Evolutionary conservation across 768 basidiomycete genomes (phyloP), one percentile per base, ranked within the genome.

Genomic region (Pulveroboletus frians): DNA sequence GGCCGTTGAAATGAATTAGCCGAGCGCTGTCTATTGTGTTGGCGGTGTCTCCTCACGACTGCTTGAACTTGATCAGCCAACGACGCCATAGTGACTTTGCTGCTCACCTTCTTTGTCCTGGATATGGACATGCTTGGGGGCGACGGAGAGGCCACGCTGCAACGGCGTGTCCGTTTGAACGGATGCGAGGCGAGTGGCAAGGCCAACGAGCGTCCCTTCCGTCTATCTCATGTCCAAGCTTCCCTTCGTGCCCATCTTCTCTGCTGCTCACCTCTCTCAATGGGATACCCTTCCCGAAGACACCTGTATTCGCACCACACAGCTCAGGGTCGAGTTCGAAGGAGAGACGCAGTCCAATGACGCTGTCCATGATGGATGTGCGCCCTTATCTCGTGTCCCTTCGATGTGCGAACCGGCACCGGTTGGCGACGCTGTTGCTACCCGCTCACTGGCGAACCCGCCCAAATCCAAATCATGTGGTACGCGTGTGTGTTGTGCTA

Each of bases 181-280:
- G 5, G 21, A 15, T 13, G 10, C 31, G n/a, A 38, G 37, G 37
- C 31, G 51, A 36, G 34, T 46, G 42, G 36, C 34, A 15, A 20
- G 32, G 18, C 36, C 17, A 26, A 38, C 27, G 29, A 37, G 40
- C 35, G 15, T 23, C 1, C 23, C 10, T 37, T 17, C 38, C 14
- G 21, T 32, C n/a, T 13, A 18, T 7, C 40, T 39, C 37, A 59
- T 60, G 60, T 59, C 60, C 43, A 43, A 44, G n/a, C 31, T 55
- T 11, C 38, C 56, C 5, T 38, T 64, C n/a, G 43, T 39, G 3
- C 59, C 67, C 15, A 50, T 69, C 41, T 65, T 69, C 41, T 69
- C 68, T 3, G 68, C 68, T 17, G 59, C 68, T 7, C 69, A 69
- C 27, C 9, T 53, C 39, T 54, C 63, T 21, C 58, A 53, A 43